Conservation (phyloP, 2,329 filamentous ascomycete species). For the Fusarium buxicola region DNA sequence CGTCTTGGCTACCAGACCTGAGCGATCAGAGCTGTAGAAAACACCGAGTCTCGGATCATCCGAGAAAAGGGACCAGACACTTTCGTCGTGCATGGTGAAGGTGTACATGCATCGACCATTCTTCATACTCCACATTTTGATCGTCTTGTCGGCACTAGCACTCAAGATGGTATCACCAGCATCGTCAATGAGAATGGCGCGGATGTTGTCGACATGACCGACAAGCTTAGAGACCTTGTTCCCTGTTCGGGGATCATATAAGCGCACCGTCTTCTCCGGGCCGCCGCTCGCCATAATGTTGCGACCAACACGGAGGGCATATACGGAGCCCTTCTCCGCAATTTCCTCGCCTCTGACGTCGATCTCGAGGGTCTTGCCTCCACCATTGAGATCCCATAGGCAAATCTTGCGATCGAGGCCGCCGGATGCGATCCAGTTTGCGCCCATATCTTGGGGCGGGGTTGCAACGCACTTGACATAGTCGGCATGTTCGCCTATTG, state of each 20-base stretch:
- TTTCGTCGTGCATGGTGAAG: slow-evolving; percentile 98
- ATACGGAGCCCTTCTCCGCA: slow-evolving; percentile 92
- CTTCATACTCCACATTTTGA: slow-evolving; percentile 98
- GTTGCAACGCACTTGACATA: slow-evolving; percentile 96
- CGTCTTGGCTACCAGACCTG: slow-evolving; percentile 94
- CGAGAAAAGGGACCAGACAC: slow-evolving; percentile 95
- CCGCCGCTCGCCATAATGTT: slow-evolving; percentile 91
- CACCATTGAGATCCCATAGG: slow-evolving; percentile 92
- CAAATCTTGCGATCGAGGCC: slow-evolving; percentile 92
- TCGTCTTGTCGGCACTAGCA: slow-evolving; percentile 93
- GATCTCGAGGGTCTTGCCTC: slow-evolving; percentile 87
- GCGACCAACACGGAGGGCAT: slow-evolving; percentile 84
- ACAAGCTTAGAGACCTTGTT: slow-evolving; percentile 96
- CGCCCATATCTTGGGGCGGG: slow-evolving; percentile 68
- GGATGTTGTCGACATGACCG: slow-evolving; percentile 94
- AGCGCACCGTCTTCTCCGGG: slow-evolving; percentile 89
- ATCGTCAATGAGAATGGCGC: slow-evolving; percentile 89
- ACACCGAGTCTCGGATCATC: slow-evolving; percentile 85
- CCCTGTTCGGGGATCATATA: slow-evolving; percentile 92
- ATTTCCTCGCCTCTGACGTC: slow-evolving; percentile 86
- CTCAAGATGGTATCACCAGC: slow-evolving; percentile 93
- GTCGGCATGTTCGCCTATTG: slow-evolving; percentile 92
- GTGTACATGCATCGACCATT: slow-evolving; percentile 98
- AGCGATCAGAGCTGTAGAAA: slow-evolving; percentile 95
- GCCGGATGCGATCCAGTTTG: slow-evolving; percentile 92